A percentile compares a stretch with the other conserved stretches of the same genome.
These are phyloP conservation scores for Craterostigma plantagineum DNA, from an alignment of 257 asterid genomes.

Conservation along the genomic window DNA sequence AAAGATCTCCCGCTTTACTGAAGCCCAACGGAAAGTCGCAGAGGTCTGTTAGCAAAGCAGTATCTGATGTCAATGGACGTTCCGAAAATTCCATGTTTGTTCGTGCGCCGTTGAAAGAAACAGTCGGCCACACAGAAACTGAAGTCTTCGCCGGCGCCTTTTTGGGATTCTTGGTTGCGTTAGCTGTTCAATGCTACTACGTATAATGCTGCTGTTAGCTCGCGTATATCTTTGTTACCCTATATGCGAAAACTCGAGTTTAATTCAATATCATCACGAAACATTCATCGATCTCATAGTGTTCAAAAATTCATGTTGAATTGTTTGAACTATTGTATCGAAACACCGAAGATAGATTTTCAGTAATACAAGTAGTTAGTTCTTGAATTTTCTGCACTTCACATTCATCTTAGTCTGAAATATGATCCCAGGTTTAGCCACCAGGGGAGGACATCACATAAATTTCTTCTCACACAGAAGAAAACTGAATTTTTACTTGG, in stretches of 20 bases:
- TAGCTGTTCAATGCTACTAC: slow-evolving; percentile 33
- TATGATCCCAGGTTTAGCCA: neutral
- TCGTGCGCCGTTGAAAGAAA: slow-evolving; percentile 39
- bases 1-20: slow-evolving; percentile 23
- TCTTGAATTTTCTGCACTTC: no score
- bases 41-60: slow-evolving; percentile 1
- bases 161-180: slow-evolving; percentile 58
- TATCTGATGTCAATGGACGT: slow-evolving; percentile 11
- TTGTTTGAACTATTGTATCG: no score
- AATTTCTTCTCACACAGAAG: neutral
- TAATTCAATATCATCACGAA: neutral
- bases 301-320: no score
- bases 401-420: no score
- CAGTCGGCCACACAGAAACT: slow-evolving; percentile 70
- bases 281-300: no score
- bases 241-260: no score
- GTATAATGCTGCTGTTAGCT: slow-evolving; percentile 8
- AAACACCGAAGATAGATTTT: no score
- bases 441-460: neutral
- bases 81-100: slow-evolving; percentile 10
- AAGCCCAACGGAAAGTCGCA: slow-evolving; percentile 19
- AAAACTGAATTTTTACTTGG: slow-evolving; percentile 10
- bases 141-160: slow-evolving; percentile 86
- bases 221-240: no score
- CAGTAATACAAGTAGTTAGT: no score